Evolutionary conservation across 306 rosid species (phyloP).

Genomic region (Cyclanthera cordifolia): DNA sequence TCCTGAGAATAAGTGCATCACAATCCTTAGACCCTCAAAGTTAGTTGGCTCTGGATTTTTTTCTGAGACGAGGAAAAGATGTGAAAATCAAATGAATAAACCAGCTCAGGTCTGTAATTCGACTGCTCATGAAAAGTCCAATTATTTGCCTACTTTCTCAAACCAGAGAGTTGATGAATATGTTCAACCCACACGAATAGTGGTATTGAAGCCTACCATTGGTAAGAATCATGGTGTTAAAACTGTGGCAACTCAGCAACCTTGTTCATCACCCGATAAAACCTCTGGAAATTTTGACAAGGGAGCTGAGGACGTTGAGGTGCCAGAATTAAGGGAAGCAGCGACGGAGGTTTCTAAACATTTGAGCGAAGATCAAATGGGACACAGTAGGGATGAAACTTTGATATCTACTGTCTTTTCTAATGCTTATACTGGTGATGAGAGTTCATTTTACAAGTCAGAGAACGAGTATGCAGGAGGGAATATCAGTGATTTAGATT

Average conservation of each 20-base stretch:
- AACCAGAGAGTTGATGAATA: constrained; percentile 46
- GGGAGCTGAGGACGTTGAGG: constrained; percentile 39
- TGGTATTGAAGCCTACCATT: constrained; percentile 74
- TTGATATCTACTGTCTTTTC: constrained; percentile 51
- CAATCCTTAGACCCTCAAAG: constrained; percentile 79
- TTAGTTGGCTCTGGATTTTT: constrained; percentile 38
- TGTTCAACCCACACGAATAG: constrained; percentile 67
- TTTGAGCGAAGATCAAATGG: constrained; percentile 40
- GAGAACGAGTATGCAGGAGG: constrained; percentile 52
- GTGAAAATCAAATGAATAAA: constrained; percentile 32
- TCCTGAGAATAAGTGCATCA: constrained; percentile 46
- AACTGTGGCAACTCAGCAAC: constrained; percentile 45
- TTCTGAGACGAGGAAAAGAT: constrained; percentile 31
- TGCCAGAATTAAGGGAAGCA: constrained; percentile 35
- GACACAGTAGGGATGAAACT: constrained; percentile 49
- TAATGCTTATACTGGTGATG: constrained; percentile 68
- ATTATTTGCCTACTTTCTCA: constrained; percentile 22
- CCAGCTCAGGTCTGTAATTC: constrained; percentile 28
- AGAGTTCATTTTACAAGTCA: constrained; percentile 67
- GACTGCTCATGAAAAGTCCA: constrained; percentile 33
- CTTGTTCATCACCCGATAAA: constrained; percentile 37
- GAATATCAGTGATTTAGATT: constrained; percentile 68
- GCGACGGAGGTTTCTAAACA: constrained; percentile 40
- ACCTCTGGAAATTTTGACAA: constrained; percentile 27
- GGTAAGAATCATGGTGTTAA: constrained; percentile 42